Base-by-base conservation (phyloP, 768 basidiomycete genomes). In the Suillus paluster region DNA sequence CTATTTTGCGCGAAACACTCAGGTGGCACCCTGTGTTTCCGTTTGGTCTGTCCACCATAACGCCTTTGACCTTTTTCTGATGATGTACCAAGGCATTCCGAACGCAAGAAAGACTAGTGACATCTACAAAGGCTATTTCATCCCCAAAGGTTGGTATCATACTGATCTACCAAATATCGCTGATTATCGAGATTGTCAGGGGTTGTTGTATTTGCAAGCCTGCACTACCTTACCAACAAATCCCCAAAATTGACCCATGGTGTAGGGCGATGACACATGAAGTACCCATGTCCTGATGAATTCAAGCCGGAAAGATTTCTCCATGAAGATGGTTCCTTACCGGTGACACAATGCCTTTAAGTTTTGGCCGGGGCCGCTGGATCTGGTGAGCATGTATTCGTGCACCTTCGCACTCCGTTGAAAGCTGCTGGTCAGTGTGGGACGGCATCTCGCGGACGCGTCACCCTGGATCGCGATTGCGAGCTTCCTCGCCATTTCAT, bases 241-340 rank as follows among this genome's bases (percentile, higher is more conserved):
- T n/a, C 8, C 8, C n/a, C 34, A 7, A 34, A 7, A 1, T 34
- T 34, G n/a, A n/a, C n/a, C n/a, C n/a, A n/a, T n/a, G n/a, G n/a
- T n/a, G n/a, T 39, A 70, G 73, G 73, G 67, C 66, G 27, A 74
- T 74, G 73, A 67, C 69, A 7, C 69, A 64, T 62, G 64, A 70
- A 68, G 46, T 71, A 70, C 52, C 67, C 66, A 1, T 62, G 67
- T 25, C 65, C 68, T 21, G 67, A 64, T 62, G 60, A 56, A 14
- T 71, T 69, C 52, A 68, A 63, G 65, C 69, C 66, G 0, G 69
- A 70, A 38, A 44, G 69, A 53, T 73, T 49, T 58, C 53, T 73
- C 34, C 34, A 48, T 41, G 62, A 50, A 19, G 36, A 67, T 12
- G 73, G 71, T 5, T 6, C n/a, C 64, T 68, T n/a, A 72, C 64